These are phyloP conservation scores for Pleurotus citrinopileatus DNA, from an alignment of 768 basidiomycete genomes.

Conservation along the genomic window DNA sequence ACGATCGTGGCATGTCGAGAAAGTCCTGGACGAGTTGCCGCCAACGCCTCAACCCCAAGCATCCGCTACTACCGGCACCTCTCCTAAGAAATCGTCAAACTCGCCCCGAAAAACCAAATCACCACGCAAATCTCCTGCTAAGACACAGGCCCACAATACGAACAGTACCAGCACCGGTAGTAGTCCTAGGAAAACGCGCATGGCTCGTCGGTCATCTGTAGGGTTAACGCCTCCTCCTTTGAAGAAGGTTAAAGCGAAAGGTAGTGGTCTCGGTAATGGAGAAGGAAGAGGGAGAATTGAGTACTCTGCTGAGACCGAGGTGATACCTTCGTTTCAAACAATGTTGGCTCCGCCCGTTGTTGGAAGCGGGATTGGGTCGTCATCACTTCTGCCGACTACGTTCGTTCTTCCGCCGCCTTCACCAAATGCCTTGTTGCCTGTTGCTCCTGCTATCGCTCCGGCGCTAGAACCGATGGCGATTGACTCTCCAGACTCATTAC, in stretches of 20 bases:
- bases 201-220: constrained; percentile 44
- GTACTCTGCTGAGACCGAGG: constrained; percentile 40
- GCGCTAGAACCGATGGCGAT: neutral
- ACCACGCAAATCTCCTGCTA: constrained; percentile 40
- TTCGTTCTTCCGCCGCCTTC: constrained; percentile 75
- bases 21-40: constrained; percentile 57
- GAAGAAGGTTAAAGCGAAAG: constrained; percentile 10
- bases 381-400: constrained; percentile 60
- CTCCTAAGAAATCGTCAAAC: constrained; percentile 11
- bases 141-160: too few species aligned
- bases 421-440: neutral
- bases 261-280: too few species aligned
- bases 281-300: constrained; percentile 24
- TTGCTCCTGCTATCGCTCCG: constrained; percentile 69
- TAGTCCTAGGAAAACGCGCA: constrained; percentile 43
- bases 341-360: constrained; percentile 34
- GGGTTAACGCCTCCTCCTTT: constrained; percentile 24
- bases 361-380: constrained; percentile 22
- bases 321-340: constrained; percentile 29
- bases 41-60: constrained; percentile 36
- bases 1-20: constrained; percentile 67
- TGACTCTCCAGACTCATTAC: neutral
- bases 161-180: constrained; percentile 31
- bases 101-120: constrained; percentile 32
- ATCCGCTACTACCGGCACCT: constrained; percentile 21